Evolutionary conservation across 306 rosid species (phyloP), one percentile per base, ranked within the genome.

Genomic region (Vicia villosa): DNA sequence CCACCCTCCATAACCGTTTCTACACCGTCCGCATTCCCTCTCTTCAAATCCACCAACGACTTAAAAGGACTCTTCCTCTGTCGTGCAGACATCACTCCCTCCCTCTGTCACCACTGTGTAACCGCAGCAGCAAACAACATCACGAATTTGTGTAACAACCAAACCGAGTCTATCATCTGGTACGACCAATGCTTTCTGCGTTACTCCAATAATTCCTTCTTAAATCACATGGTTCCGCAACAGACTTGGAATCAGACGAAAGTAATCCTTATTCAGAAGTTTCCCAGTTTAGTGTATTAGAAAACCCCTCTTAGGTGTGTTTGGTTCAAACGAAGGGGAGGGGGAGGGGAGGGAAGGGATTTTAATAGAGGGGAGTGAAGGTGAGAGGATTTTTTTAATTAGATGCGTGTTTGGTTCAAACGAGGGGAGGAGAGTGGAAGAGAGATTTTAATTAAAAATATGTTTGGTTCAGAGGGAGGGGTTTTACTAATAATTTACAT

Each of bases 41-140:
- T 57, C 21, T 16, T 16, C 40, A 34, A 42, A 3, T 47, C 71
- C 28, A 36, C 75, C 14, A 5, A 32, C 15, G 66, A 59, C 19
- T 54, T 84, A 47, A 77, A 73, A 54, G 89, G 92, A 21, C 75
- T 78, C 24, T 82, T 84, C 67, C 87, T 87, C 72, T 87, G 90
- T 72, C 85, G 89, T 22, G 87, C 83, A 0, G 92, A 89, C 57
- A 21, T 64, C 55, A 16, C 57, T 50, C 17, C 77, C 5, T 11
- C 74, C 5, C 4, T 49, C 6, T 89, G 91, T 6, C 74, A 55
- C 6, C 45, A 56, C 13, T 89, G 91, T 9, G 87, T 87, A 32
- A 1, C 65, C 63, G 57, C 66, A 40, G 85, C 93, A 0, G 58
- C 80, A 4, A 0, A 17, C 1, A 26, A 59, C 52, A 74, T 79